Conservation (phyloP, 1,284 basidiomycete genomes). For the Vanrija humicola region DNA sequence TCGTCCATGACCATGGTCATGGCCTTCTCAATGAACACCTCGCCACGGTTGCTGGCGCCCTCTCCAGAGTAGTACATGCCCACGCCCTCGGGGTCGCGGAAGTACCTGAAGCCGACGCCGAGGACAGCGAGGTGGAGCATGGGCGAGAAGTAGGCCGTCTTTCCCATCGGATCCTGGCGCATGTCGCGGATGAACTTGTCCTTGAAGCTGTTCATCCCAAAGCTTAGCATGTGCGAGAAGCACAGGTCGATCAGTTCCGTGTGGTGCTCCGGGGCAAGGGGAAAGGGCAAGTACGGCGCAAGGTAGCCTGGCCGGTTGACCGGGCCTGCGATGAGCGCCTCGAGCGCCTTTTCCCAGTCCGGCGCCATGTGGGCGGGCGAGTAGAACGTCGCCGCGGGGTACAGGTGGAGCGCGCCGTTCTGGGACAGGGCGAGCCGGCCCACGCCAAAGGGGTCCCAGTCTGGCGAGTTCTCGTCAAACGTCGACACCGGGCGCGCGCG, state of each 20-base stretch:
- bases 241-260: constrained; percentile 13
- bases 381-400: constrained; percentile 25
- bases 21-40: constrained; percentile 14
- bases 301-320: constrained; percentile 16
- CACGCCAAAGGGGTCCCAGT: constrained; percentile 17
- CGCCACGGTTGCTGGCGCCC: constrained; percentile 5
- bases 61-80: constrained; percentile 15
- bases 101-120: constrained; percentile 22
- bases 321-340: constrained; percentile 5
- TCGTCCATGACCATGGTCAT: constrained; percentile 17
- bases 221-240: constrained; percentile 17
- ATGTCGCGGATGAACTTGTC: constrained; percentile 21
- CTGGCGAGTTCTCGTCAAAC: background rate
- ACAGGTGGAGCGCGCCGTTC: constrained; percentile 23
- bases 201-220: constrained; percentile 17
- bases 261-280: constrained; percentile 19
- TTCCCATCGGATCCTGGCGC: constrained; percentile 12
- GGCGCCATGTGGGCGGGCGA: constrained; percentile 18
- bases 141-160: constrained; percentile 20
- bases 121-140: constrained; percentile 18
- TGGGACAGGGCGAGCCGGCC: constrained; percentile 18
- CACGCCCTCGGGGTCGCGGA: constrained; percentile 7
- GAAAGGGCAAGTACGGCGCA: constrained; percentile 24
- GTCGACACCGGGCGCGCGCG: background rate
- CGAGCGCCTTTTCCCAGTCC: constrained; percentile 20